Conservation (phyloP, 2,329 filamentous ascomycete species). For the Chaetomium strumarium region DNA sequence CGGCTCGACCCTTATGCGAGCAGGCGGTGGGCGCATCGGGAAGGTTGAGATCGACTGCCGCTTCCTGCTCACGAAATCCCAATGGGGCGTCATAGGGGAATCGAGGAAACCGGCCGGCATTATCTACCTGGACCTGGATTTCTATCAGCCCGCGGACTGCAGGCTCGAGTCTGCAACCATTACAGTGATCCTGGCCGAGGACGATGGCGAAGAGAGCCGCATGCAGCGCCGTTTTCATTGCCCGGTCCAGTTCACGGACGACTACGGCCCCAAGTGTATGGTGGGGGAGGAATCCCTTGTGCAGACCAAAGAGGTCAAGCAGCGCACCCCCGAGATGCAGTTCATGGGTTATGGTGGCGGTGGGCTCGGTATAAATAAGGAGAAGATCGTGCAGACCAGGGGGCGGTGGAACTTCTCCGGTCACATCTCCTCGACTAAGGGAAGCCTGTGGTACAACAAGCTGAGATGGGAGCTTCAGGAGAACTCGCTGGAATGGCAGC, state of each 20-base stretch:
- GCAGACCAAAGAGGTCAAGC: conserved; percentile 10
- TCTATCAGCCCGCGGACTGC: conserved; percentile 18
- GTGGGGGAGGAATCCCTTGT: conserved; percentile 10
- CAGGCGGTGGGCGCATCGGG: conserved; percentile 15
- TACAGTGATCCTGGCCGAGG: conserved; percentile 13
- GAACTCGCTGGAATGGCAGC: conserved; percentile 13
- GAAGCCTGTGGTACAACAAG: conserved; percentile 12
- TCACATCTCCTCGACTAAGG: conserved; percentile 12
- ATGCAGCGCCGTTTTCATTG: neutral
- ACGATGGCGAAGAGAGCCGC: conserved; percentile 4
- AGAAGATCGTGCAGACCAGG: conserved; percentile 4
- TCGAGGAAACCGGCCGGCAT: conserved; percentile 17
- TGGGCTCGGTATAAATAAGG: conserved; percentile 14
- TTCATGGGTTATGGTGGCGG: conserved; percentile 16
- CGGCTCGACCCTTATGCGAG: conserved; percentile 11
- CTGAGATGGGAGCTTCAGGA: conserved; percentile 18
- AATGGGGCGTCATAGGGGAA: conserved; percentile 16
- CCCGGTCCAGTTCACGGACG: conserved; percentile 18
- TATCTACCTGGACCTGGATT: conserved; percentile 22
- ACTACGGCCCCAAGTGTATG: conserved; percentile 19
- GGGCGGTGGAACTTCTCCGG: conserved; percentile 19
- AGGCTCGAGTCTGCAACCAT: conserved; percentile 18
- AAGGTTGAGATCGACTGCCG: conserved; percentile 22
- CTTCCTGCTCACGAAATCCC: conserved; percentile 19
- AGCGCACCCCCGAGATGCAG: conserved; percentile 12